Evolutionary conservation across 805 yeast genomes (phyloP), one percentile per base, ranked within the genome.

Genomic region (Cyberlindnera lachancei): DNA sequence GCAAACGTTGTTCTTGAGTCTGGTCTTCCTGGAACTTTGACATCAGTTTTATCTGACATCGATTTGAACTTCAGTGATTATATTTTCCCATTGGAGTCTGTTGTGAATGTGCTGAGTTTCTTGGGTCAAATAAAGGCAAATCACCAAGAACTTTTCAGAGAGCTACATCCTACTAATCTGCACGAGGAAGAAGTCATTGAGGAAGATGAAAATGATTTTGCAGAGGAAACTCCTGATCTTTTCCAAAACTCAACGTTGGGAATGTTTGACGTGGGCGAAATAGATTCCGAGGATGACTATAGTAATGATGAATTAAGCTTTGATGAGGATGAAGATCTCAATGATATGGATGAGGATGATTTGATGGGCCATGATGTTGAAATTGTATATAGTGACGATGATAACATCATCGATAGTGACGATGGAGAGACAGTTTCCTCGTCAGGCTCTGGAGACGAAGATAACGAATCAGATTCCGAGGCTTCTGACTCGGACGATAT

Each of bases 221-320:
- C 62, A 15, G 75, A 71, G 23, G 94, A 85, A 33, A 73, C 87
- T 0, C 87, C 94, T 0, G 88, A 88, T 52, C 63, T 88, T 48
- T 76, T 90, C 56, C 65, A 80, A 24, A 88, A 92, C 52, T 88
- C 96, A 0, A 84, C 96, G 0, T 64, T 90, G 25, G 96, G 96
- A 2, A 88, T 90, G 94, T 90, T 81, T 52, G 96, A 90, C 46
- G 78, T 83, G 24, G 83, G 70, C 21, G 92, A 79, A 31, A 68
- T 72, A 22, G 80, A 75, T 41, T 72, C 73, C 27, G 81, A 76
- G 21, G 80, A 73, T 10, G 78, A 70, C 7, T 73, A 64, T n/a
- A 72, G 63, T 16, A 75, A 67, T 25, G 68, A 64, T 17, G 73
- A 64, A 19, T 76, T 64, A 5, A 64, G 61, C 8, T 64, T 63